Base-by-base conservation (phyloP, 2,329 filamentous ascomycete genomes). In the Fusarium sp. region DNA sequence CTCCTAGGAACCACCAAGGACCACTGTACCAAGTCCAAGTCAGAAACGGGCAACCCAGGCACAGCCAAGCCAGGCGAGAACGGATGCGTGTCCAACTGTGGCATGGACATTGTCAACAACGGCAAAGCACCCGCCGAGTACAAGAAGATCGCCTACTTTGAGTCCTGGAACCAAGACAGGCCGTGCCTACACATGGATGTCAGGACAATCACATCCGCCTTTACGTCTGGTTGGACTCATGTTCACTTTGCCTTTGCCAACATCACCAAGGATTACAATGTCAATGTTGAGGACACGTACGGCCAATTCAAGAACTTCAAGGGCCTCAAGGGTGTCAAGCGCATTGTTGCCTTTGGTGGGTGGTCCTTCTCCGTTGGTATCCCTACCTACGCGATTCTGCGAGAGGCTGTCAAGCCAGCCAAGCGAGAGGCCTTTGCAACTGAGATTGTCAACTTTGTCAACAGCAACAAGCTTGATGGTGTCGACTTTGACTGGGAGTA, bases 401-500 rank as follows among this genome's bases (percentile, higher is more conserved):
- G 77, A 0, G 35, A 77, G 8, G 76, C 39, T 5, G 72, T 75
- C 1, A 69, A 29, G 48, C 59, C 77, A 0, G 22, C 41, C 1
- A 85, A 87, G 52, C 78, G 83, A 0, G 59, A 72, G 6, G 78
- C 11, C 2, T 78, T 87, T 41, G 72, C 79, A 13, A 67, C 74
- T 33, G 82, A 83, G 67, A 45, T 84, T 41, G 77, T 79, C 64
- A 63, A 83, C 37, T 83, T 88, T 74, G 6, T 85, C 67, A 66
- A 81, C n/a, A 29, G 85, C 13, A 33, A 83, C 16, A 60, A 71
- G 8, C 68, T 86, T 0, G 84, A 85, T 50, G 84, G 85, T 0
- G 65, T 85, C 6, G 84, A 86, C 59, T 69, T 84, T 27, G 83
- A 85, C 67, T 88, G 85, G 85, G 84, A 85, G 52, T 85, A 85